Conservation (phyloP, 176 grass and related monocot species). For the Urochloa ruziziensis region DNA sequence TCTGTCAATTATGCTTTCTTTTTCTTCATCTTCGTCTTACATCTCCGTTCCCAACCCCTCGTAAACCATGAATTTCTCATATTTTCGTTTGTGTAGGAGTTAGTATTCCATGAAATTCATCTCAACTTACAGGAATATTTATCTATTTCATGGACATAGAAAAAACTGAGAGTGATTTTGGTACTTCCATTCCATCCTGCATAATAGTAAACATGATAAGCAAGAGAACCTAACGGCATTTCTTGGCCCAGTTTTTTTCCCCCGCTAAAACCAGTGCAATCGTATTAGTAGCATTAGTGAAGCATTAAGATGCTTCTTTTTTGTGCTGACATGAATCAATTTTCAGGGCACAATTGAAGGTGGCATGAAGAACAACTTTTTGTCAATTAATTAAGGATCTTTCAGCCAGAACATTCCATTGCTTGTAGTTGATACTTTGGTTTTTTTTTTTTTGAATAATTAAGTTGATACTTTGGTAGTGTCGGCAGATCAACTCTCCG, state of each 20-base stretch:
- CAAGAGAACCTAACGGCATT: background rate
- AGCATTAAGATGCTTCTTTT: background rate
- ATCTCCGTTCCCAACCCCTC: no score
- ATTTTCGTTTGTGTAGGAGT: background rate
- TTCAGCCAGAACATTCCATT: background rate
- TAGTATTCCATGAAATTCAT: background rate
- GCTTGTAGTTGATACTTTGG: no score
- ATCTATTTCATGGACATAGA: background rate
- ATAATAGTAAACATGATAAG: background rate
- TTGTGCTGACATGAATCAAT: background rate
- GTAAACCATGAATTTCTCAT: no score
- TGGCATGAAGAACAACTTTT: background rate
- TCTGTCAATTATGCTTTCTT: background rate
- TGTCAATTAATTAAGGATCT: background rate
- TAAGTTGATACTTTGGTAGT: no score
- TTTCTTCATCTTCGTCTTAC: no score
- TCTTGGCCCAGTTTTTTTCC: background rate
- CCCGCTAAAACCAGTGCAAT: background rate
- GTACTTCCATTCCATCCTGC: background rate
- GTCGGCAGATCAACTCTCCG: background rate
- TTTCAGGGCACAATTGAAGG: constrained; percentile 22
- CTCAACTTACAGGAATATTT: background rate
- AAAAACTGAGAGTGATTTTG: background rate
- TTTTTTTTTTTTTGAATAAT: no score
- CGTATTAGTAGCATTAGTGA: background rate